A percentile compares a stretch with the other conserved stretches of the same genome.
phyloP scores from a whole-genome alignment of 805 yeast genomes.

The Dipodascopsis tothii region DNA sequence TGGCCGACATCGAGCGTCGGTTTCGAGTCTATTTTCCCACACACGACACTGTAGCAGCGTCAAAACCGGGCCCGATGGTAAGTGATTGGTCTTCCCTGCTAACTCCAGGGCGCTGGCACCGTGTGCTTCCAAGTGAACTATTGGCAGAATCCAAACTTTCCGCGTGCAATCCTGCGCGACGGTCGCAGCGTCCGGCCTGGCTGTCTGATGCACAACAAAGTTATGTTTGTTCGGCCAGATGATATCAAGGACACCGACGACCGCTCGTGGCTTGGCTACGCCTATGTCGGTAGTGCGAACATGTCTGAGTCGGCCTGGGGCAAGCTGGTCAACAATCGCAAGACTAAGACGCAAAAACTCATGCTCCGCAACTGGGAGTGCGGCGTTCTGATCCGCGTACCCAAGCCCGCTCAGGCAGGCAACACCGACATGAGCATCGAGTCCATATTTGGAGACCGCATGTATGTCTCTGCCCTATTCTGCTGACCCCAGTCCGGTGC shows the following conservation, averaged over 20 bases:
- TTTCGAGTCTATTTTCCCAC: constrained; percentile 20
- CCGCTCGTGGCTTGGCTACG: background rate
- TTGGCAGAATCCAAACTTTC: constrained; percentile 17
- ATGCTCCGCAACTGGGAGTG: constrained; percentile 22
- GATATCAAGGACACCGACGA: background rate
- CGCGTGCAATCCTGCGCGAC: constrained; percentile 16
- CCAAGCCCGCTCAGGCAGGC: background rate
- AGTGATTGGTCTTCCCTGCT: background rate
- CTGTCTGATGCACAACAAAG: constrained; percentile 21
- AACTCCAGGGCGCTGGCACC: constrained; percentile 13
- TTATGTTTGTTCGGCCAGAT: constrained; percentile 17
- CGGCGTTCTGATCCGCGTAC: constrained; percentile 16
- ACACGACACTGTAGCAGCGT: constrained; percentile 16
- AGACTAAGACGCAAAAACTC: constrained; percentile 7
- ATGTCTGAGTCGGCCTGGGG: constrained; percentile 24
- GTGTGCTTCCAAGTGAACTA: constrained; percentile 12
- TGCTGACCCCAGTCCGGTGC: constrained; percentile 9
- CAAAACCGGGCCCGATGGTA: constrained; percentile 12
- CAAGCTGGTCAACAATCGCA: constrained; percentile 11
- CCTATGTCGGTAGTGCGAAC: constrained; percentile 21
- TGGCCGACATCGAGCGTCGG: constrained; percentile 1
- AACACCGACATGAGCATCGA: constrained; percentile 1
- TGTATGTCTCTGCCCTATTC: constrained; percentile 1
- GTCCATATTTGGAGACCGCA: constrained; percentile 3
- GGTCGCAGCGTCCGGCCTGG: constrained; percentile 13